A percentile compares a stretch with the other conserved stretches of the same genome.
These are phyloP conservation scores for Tricholoma matsutake DNA, from an alignment of 768 basidiomycete species.

Conservation along the genomic window DNA sequence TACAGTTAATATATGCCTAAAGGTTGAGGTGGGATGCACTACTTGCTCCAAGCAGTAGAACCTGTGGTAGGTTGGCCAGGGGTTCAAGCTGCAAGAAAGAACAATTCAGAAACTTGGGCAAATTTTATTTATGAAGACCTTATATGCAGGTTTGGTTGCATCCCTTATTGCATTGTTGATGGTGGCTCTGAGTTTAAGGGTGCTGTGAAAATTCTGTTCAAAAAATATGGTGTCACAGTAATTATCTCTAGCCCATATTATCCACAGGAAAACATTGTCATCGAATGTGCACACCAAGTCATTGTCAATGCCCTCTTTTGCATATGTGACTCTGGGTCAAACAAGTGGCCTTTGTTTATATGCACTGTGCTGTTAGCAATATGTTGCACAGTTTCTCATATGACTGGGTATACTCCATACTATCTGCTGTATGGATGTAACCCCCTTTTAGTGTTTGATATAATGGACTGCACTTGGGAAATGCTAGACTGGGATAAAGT, in stretches of 20 bases:
- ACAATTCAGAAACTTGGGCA: constrained; percentile 14
- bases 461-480: too few relatives aligned
- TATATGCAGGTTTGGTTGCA: too few relatives aligned
- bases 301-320: too few relatives aligned
- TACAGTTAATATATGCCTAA: constrained; percentile 24
- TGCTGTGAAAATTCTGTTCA: too few relatives aligned
- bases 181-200: too few relatives aligned
- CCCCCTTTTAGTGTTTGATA: too few relatives aligned
- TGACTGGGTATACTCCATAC: not conserved
- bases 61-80: constrained; percentile 22
- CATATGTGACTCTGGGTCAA: not conserved
- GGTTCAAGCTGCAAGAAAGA: constrained; percentile 11
- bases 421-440: constrained; percentile 11
- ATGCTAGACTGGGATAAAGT: too few relatives aligned
- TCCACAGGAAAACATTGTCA: constrained; percentile 22
- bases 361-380: not conserved
- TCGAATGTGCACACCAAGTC: too few relatives aligned
- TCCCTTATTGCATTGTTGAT: too few relatives aligned
- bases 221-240: constrained; percentile 23
- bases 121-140: constrained; percentile 30
- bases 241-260: constrained; percentile 29
- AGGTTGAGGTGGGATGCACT: too few relatives aligned
- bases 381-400: too few relatives aligned
- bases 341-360: not conserved
- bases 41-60: too few relatives aligned